Evolutionary conservation across 352 stramenopile species (phyloP), one percentile per base, ranked within the genome.

Genomic region (Hyaloperonospora arabidopsidis): DNA sequence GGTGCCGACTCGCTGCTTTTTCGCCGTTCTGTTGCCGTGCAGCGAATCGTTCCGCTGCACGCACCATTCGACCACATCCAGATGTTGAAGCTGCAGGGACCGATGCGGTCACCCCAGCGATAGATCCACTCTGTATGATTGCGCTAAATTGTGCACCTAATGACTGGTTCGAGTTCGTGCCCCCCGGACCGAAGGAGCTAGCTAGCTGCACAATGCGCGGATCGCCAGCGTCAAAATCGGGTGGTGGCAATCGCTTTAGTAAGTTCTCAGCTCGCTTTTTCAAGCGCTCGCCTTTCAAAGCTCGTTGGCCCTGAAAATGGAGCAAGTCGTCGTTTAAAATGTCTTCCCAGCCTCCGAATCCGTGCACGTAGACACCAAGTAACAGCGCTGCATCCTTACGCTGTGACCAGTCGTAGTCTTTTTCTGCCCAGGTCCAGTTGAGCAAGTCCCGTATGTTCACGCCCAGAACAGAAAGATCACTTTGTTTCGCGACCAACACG

Each of bases 241-340:
- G 84, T 15, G 79, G 39, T 13, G 81, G 78, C 23, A 93, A 57
- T 17, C 79, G 73, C 57, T 89, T 91, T 3, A 93, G 52, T 22
- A 93, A 51, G 39, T 88, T 91, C 62, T 93, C 84, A 2, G 81
- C 81, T 3, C 84, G 81, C 58, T 89, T 91, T 61, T 91, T 91
- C 38, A 93, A 52, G 11, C 81, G 74, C 38, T 89, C 83, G n/a
- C 84, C 81, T 44, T 90, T 93, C 0, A 93, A 43, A 17, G 78
- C 84, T 23, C 84, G 76, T 62, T 93, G 84, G n/a, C 77, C 66
- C 35, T 89, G 79, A 36, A 93, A 84, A 47, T 79, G 66, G 22
- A 93, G 71, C 41, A 85, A 67, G 17, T 88, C 79, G 54, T 93
- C 84, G 47, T 87, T 87, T 22, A 93, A 36, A 38, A 93, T 90